Base-by-base conservation (phyloP, 768 basidiomycete genomes). In the Boletellus emodensis region DNA sequence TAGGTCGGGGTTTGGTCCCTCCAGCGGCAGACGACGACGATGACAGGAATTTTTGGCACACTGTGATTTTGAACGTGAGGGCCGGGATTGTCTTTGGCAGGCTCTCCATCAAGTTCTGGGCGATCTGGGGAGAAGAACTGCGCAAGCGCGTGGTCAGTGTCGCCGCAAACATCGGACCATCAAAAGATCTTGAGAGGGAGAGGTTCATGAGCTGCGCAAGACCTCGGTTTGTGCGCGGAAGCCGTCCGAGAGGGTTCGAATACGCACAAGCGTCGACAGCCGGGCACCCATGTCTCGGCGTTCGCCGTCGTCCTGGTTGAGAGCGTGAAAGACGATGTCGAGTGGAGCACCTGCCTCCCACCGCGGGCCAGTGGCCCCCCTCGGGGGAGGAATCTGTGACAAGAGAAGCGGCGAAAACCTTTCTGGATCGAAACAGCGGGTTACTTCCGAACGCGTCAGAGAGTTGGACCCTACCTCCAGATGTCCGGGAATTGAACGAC, bases 261-360 rank as follows among this genome's bases (percentile, higher is more conserved):
- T 45, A 58, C 60, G 51, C 39, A 72, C 69, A 22, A 71, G 52
- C 40, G 68, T 49, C 53, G 66, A 55, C 17, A 77, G 48, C 39
- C 70, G 72, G 36, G 51, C 51, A n/a, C 73, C 72, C 55, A 72
- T 57, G 9, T 45, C 56, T 51, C 65, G 70, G 20, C 61, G 66
- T 36, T 63, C 53, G 34, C 59, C 38, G 12, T 69, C 63, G 35
- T 52, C 40, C 47, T 78, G 72, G 35, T 59, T 39, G 37, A 74
- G 39, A 44, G 72, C 70, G 37, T 65, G 60, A 41, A 75, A 71
- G 33, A 72, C 55, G 1, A 83, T 71, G 44, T 80, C 75, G 15
- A 85, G 63, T 1, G 80, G 77, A 18, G 65, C 66, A 28, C 74
- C 74, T 14, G 73, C 69, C 26, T 85, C 83, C 78, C 82, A 84